phyloP scores from a whole-genome alignment of 148 eudicot genomes.

The Rhododendron griersonianum region DNA sequence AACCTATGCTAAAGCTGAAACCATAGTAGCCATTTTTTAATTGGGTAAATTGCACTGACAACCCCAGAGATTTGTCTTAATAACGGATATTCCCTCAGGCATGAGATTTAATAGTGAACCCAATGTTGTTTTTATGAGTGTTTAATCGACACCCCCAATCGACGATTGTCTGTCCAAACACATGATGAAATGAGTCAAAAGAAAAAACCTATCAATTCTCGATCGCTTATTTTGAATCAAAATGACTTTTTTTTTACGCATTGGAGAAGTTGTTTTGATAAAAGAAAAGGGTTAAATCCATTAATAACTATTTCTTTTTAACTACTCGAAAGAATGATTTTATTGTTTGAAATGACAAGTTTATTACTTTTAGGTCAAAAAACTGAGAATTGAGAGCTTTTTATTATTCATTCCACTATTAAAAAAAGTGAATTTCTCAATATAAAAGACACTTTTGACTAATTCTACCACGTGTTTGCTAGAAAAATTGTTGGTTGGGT shows the following conservation, averaged over 20 bases:
- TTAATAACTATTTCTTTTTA: no score
- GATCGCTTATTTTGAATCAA: neutral
- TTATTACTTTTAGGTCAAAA: no score
- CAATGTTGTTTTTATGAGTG: neutral
- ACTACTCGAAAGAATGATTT: no score
- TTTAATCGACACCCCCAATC: neutral
- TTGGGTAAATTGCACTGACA: neutral
- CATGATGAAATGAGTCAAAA: neutral
- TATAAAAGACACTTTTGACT: no score
- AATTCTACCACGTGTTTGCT: no score
- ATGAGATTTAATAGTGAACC: neutral
- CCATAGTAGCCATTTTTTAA: neutral
- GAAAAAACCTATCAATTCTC: neutral
- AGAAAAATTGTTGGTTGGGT: no score
- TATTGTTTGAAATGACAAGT: no score
- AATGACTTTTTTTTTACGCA: neutral
- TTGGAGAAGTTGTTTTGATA: neutral
- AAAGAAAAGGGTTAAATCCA: neutral
- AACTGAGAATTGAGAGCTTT: no score
- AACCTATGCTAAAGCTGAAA: neutral
- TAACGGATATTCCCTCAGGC: neutral
- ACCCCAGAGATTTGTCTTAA: neutral
- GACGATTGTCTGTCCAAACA: neutral
- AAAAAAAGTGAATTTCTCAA: no score
- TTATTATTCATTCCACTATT: no score